Percentiles rank a stretch among this genome's conserved stretches.
Conservation (phyloP, 1,139 yeast genomes). For the Lodderomyces pseudojiufengensis region DNA sequence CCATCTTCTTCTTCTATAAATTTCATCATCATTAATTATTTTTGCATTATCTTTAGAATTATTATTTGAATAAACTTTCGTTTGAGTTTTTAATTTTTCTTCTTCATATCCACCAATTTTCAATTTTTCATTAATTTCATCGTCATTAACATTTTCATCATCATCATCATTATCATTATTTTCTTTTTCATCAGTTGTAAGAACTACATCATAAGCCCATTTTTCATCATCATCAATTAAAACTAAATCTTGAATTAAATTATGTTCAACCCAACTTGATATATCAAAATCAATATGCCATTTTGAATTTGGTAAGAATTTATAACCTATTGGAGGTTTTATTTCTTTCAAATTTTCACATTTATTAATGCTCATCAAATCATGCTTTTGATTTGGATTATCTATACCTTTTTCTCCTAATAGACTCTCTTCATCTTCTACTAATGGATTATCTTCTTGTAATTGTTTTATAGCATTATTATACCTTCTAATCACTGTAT, state of each 20-base stretch:
- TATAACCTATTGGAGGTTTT: slow-evolving; percentile 58
- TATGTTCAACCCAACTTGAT: slow-evolving; percentile 50
- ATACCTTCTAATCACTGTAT: slow-evolving; percentile 25
- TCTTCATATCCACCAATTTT: neutral
- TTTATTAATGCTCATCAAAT: slow-evolving; percentile 12
- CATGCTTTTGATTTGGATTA: slow-evolving; percentile 10
- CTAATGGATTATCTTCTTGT: slow-evolving; percentile 4
- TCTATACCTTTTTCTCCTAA: slow-evolving; percentile 14
- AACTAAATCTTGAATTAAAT: slow-evolving; percentile 50
- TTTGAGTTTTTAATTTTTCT: neutral
- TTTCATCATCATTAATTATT: slow-evolving; percentile 9
- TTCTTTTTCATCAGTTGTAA: neutral
- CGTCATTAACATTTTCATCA: slow-evolving; percentile 6
- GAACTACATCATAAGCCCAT: slow-evolving; percentile 64
- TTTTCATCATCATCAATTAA: slow-evolving; percentile 64
- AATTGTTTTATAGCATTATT: slow-evolving; percentile 6
- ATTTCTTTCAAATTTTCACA: slow-evolving; percentile 30
- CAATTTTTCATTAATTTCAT: slow-evolving; percentile 2
- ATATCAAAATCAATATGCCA: slow-evolving; percentile 67
- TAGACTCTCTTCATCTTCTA: slow-evolving; percentile 11
- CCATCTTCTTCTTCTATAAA: slow-evolving; percentile 56
- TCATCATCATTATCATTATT: slow-evolving; percentile 58
- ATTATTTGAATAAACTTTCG: slow-evolving; percentile 20
- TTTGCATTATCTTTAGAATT: neutral
- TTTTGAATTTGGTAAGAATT: slow-evolving; percentile 31